phyloP scores from a whole-genome alignment of 1,139 yeast genomes.

The Diutina neorugosa region DNA sequence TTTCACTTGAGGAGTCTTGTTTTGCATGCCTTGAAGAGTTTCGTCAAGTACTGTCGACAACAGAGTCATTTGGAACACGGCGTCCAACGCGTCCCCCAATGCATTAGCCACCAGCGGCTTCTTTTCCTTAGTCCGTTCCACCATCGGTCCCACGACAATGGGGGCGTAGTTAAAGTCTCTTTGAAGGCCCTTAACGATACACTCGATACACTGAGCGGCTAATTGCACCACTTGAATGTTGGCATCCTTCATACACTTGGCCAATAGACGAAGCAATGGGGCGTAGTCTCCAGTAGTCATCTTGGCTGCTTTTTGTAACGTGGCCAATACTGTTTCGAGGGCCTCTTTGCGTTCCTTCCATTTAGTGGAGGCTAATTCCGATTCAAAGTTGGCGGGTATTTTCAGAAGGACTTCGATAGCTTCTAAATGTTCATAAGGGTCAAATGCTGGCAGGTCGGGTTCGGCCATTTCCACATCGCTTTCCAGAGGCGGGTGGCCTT shows the following conservation, averaged over 20 bases:
- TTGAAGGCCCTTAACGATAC: slow-evolving; percentile 58
- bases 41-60: slow-evolving; percentile 53
- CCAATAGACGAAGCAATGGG: slow-evolving; percentile 45
- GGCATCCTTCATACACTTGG: slow-evolving; percentile 79
- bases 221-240: slow-evolving; percentile 78
- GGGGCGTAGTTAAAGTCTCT: slow-evolving; percentile 43
- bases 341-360: slow-evolving; percentile 94
- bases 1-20: slow-evolving; percentile 78
- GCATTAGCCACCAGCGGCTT: slow-evolving; percentile 70
- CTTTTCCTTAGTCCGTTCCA: slow-evolving; percentile 84
- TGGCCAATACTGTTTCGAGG: slow-evolving; percentile 51
- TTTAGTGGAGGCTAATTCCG: slow-evolving; percentile 45
- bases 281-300: slow-evolving; percentile 41
- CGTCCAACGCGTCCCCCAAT: slow-evolving; percentile 50
- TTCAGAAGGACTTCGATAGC: slow-evolving; percentile 50
- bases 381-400: slow-evolving; percentile 50
- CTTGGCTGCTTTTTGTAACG: slow-evolving; percentile 39
- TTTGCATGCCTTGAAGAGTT: slow-evolving; percentile 45
- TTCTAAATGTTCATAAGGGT: slow-evolving; percentile 24
- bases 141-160: slow-evolving; percentile 45
- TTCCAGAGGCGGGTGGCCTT: slow-evolving; percentile 5
- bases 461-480: slow-evolving; percentile 36
- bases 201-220: slow-evolving; percentile 60
- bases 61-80: slow-evolving; percentile 41
- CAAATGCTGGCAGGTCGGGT: slow-evolving; percentile 5